Percentiles rank a stretch among this genome's conserved stretches.
Conservation (phyloP, 78 protist genomes). For the Pigoraptor vietnamica region DNA sequence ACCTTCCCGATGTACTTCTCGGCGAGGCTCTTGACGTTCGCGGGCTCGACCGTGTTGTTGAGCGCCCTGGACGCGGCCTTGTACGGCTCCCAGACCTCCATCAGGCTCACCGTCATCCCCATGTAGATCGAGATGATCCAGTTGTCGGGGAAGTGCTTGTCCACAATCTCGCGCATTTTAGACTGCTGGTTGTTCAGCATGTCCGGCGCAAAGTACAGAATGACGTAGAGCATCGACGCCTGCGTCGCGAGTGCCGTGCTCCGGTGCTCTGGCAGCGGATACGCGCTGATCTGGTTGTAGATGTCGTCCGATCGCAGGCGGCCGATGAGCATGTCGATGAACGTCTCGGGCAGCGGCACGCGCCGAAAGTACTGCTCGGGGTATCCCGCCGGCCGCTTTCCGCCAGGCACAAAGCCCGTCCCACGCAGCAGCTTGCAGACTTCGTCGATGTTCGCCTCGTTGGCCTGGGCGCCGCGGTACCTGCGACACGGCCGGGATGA, state of each 20-base stretch:
- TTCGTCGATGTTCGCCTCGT: slow-evolving; percentile 74
- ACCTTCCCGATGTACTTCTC: neutral
- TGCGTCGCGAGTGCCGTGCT: slow-evolving; percentile 90
- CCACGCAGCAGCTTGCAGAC: slow-evolving; percentile 72
- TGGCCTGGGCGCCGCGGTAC: neutral
- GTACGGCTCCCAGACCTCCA: slow-evolving; percentile 76
- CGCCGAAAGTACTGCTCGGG: slow-evolving; percentile 86
- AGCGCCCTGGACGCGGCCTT: slow-evolving; percentile 91
- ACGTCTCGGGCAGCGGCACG: slow-evolving; percentile 15
- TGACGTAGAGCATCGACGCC: slow-evolving; percentile 88
- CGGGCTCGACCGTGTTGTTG: slow-evolving; percentile 54
- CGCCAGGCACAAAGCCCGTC: slow-evolving; percentile 73
- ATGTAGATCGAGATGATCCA: slow-evolving; percentile 92
- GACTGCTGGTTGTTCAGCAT: slow-evolving; percentile 70
- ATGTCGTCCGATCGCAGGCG: slow-evolving; percentile 92
- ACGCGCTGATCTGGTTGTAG: slow-evolving; percentile 59
- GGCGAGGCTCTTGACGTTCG: slow-evolving; percentile 7
- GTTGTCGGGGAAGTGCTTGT: slow-evolving; percentile 92
- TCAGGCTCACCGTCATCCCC: slow-evolving; percentile 90
- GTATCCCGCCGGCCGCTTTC: slow-evolving; percentile 63
- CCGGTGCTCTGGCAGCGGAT: slow-evolving; percentile 96
- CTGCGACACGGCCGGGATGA: neutral
- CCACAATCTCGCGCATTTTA: slow-evolving; percentile 95
- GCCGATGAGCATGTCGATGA: slow-evolving; percentile 80
- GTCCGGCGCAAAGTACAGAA: slow-evolving; percentile 89